Conservation (phyloP, 2,329 filamentous ascomycete genomes). For the Aureobasidium lini region DNA sequence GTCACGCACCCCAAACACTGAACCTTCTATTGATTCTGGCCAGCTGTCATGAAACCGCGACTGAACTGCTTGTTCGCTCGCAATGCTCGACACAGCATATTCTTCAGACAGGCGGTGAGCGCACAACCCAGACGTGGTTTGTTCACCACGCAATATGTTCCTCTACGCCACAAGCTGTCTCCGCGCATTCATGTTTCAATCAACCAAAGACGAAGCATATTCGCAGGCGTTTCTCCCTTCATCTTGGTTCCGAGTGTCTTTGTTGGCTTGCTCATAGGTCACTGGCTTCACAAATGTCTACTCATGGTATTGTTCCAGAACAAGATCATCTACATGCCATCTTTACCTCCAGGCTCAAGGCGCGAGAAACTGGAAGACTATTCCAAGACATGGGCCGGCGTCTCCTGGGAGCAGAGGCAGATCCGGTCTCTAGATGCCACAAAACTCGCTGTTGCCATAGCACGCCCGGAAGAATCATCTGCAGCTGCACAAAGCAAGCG, state of each 20-base stretch:
- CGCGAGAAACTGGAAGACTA: slow-evolving; percentile 62
- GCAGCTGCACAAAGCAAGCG: background rate
- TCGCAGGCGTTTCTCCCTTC: slow-evolving; percentile 30
- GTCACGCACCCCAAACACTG: slow-evolving; percentile 1
- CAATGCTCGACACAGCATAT: background rate
- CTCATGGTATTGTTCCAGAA: slow-evolving; percentile 75
- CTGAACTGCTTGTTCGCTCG: background rate
- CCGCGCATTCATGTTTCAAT: background rate
- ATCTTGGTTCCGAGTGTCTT: slow-evolving; percentile 59
- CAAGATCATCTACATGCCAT: slow-evolving; percentile 75
- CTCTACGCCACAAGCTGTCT: background rate
- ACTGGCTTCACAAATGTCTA: slow-evolving; percentile 59
- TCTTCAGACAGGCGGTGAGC: background rate
- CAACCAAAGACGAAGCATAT: slow-evolving; percentile 17
- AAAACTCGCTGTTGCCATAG: slow-evolving; percentile 53
- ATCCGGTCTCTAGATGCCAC: slow-evolving; percentile 59
- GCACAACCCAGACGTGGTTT: background rate
- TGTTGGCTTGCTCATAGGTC: slow-evolving; percentile 53
- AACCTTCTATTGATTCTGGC: background rate
- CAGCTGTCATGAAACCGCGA: slow-evolving; percentile 1
- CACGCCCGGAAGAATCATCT: slow-evolving; percentile 18
- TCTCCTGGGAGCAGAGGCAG: slow-evolving; percentile 60
- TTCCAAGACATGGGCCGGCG: slow-evolving; percentile 48
- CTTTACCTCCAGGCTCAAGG: slow-evolving; percentile 61
- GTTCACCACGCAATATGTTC: background rate